phyloP scores from a whole-genome alignment of 148 eudicot genomes.

The Amaranthus hypochondriacus region DNA sequence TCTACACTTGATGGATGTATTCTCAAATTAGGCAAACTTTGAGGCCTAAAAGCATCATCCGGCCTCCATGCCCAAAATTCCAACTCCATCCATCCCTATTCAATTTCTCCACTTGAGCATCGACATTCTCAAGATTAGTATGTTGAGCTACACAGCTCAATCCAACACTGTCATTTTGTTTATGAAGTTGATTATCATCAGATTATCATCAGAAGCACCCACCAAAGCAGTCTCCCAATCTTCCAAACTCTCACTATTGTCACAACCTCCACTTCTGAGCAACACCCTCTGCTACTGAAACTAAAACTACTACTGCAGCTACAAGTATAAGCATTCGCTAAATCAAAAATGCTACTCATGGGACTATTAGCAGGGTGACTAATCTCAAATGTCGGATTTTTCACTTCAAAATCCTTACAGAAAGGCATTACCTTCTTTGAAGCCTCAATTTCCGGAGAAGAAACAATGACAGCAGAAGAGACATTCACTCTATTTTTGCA shows the following conservation, averaged over 20 bases:
- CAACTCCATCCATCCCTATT: slow-evolving; percentile 32
- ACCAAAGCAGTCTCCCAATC: slow-evolving; percentile 96
- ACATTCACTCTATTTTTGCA: slow-evolving; percentile 38
- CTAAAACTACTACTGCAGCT: slow-evolving; percentile 42
- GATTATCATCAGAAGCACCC: slow-evolving; percentile 37
- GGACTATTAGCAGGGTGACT: slow-evolving; percentile 57
- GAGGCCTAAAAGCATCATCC: slow-evolving; percentile 85
- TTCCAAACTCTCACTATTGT: slow-evolving; percentile 69
- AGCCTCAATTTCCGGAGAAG: slow-evolving; percentile 6
- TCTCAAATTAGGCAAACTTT: slow-evolving; percentile 66
- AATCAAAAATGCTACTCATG: slow-evolving; percentile 39
- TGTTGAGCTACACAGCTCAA: slow-evolving; percentile 15
- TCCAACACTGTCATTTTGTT: slow-evolving; percentile 17
- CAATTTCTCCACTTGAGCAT: slow-evolving; percentile 17
- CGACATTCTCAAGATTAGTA: slow-evolving; percentile 7
- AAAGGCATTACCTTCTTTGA: slow-evolving; percentile 25
- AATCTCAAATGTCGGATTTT: slow-evolving; percentile 31
- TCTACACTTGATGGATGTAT: slow-evolving; percentile 59
- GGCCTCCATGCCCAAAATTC: slow-evolving; percentile 51
- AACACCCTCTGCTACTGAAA: slow-evolving; percentile 49
- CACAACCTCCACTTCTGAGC: slow-evolving; percentile 34
- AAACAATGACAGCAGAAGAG: not conserved
- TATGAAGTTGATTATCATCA: slow-evolving; percentile 33
- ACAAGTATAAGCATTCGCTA: slow-evolving; percentile 28
- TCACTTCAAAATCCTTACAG: slow-evolving; percentile 37